phyloP scores from a whole-genome alignment of 495 filamentous ascomycete species.

The Extremus antarcticus region DNA sequence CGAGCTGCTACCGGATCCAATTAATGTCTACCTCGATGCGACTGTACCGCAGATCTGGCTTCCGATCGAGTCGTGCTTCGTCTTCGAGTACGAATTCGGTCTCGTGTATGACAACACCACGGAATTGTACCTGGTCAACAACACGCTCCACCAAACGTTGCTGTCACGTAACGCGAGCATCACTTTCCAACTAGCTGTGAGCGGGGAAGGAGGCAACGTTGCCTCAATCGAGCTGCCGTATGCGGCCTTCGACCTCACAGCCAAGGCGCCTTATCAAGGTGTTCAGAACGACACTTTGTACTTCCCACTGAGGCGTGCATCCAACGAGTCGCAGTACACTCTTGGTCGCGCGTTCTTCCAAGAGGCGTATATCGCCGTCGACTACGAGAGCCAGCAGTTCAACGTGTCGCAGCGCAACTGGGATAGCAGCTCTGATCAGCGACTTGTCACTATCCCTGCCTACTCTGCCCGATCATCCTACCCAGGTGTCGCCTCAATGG shows the following conservation, averaged over 20 bases:
- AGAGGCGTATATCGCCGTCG: conserved; percentile 26
- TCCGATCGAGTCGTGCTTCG: conserved; percentile 22
- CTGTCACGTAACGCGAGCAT: conserved; percentile 23
- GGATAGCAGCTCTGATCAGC: conserved; percentile 8
- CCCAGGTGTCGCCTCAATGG: background rate
- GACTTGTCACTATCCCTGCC: conserved; percentile 25
- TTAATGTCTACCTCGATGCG: conserved; percentile 24
- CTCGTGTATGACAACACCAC: conserved; percentile 24
- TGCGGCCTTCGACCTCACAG: conserved; percentile 26
- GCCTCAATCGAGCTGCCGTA: conserved; percentile 28
- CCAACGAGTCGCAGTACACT: conserved; percentile 26
- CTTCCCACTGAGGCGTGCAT: conserved; percentile 28
- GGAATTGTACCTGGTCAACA: conserved; percentile 27
- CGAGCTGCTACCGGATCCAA: conserved; percentile 20
- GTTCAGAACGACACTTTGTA: conserved; percentile 21
- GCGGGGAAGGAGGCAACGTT: conserved; percentile 2
- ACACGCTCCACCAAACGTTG: conserved; percentile 22
- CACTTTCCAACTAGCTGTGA: conserved; percentile 25
- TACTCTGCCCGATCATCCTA: background rate
- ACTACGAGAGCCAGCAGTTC: conserved; percentile 26
- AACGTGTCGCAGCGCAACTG: conserved; percentile 24
- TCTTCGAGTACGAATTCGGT: conserved; percentile 28
- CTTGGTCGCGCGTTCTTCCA: conserved; percentile 30
- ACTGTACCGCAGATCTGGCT: conserved; percentile 29
- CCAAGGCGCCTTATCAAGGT: conserved; percentile 17